Percentiles rank a stretch among this genome's conserved stretches.
These are phyloP conservation scores for Aspergillus oerlinghausenensis DNA, from an alignment of 2,329 filamentous ascomycete species.

Conservation along the genomic window DNA sequence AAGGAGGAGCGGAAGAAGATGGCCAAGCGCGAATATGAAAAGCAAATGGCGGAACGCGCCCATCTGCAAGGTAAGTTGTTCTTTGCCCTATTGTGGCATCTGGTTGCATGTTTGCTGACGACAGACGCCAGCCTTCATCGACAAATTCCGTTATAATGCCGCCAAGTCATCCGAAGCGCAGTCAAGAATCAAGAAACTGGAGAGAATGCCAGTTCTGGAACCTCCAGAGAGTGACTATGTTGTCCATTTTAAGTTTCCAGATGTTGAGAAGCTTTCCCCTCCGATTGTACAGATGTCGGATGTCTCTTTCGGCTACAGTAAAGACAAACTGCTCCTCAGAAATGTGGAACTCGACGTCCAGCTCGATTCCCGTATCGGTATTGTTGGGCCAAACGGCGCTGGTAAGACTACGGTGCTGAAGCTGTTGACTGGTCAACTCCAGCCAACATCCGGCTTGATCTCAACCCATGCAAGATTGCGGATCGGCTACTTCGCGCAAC, in stretches of 20 bases:
- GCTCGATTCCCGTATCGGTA: slow-evolving; percentile 95
- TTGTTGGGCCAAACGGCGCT: slow-evolving; percentile 97
- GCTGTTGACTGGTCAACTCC: slow-evolving; percentile 83
- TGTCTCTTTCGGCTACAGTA: slow-evolving; percentile 82
- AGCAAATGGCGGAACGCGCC: slow-evolving; percentile 89
- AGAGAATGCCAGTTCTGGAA: slow-evolving; percentile 90
- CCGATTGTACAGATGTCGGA: slow-evolving; percentile 97
- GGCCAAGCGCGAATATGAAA: slow-evolving; percentile 95
- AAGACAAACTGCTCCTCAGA: slow-evolving; percentile 72
- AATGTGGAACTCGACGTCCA: slow-evolving; percentile 95
- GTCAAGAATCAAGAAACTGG: slow-evolving; percentile 97
- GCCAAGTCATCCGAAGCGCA: slow-evolving; percentile 98
- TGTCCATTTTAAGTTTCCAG: slow-evolving; percentile 94
- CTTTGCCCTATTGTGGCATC: neutral
- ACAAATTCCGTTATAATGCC: slow-evolving; percentile 99
- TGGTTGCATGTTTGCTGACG: slow-evolving; percentile 5
- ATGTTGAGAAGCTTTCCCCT: slow-evolving; percentile 94
- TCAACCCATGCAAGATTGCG: slow-evolving; percentile 83
- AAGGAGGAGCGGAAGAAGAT: slow-evolving; percentile 97
- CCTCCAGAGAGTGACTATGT: slow-evolving; percentile 89
- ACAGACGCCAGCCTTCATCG: slow-evolving; percentile 68
- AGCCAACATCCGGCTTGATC: slow-evolving; percentile 73
- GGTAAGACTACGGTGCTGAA: slow-evolving; percentile 99
- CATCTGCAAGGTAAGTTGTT: slow-evolving; percentile 66
- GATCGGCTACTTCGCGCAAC: slow-evolving; percentile 95